Percentiles rank a stretch among this genome's conserved stretches.
Evolutionary conservation across 805 yeast genomes (phyloP).

Genomic region (Ogataea trehalophila): DNA sequence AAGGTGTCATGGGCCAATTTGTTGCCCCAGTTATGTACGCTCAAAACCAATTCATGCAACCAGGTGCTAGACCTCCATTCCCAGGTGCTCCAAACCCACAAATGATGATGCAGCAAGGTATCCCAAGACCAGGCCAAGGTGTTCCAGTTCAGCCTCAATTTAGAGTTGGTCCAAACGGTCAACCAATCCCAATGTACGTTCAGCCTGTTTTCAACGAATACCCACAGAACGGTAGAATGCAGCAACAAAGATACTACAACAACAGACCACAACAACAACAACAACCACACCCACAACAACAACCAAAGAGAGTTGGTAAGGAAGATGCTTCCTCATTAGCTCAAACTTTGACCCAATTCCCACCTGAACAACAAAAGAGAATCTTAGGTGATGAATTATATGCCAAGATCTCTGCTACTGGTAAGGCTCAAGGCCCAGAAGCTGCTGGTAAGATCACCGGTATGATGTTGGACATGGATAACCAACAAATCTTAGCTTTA

Average conservation of each 20-base stretch:
- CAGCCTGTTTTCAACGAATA: constrained; percentile 73
- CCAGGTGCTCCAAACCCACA: constrained; percentile 72
- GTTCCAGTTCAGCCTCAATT: constrained; percentile 58
- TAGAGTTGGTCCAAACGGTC: constrained; percentile 77
- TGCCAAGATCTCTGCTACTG: constrained; percentile 83
- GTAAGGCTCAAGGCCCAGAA: constrained; percentile 84
- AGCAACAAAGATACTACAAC: constrained; percentile 40
- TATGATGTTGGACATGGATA: constrained; percentile 95
- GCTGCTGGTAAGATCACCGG: constrained; percentile 99
- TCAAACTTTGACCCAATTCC: constrained; percentile 56
- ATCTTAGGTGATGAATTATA: constrained; percentile 95
- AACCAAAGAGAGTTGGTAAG: constrained; percentile 22
- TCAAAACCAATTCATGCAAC: constrained; percentile 68
- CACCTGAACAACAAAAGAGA: constrained; percentile 94
- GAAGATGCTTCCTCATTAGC: constrained; percentile 42
- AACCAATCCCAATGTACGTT: constrained; percentile 76
- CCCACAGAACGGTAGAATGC: constrained; percentile 54
- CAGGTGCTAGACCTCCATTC: constrained; percentile 79
- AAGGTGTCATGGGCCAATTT: constrained; percentile 81
- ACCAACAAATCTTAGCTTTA: constrained; percentile 81
- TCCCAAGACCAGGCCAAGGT: constrained; percentile 55
- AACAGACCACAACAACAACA: constrained; percentile 30
- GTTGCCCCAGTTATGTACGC: constrained; percentile 83
- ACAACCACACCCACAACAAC: constrained; percentile 21
- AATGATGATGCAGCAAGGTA: constrained; percentile 63